Conservation (phyloP, 495 filamentous ascomycete genomes). For the Parathielavia hyrcaniae region DNA sequence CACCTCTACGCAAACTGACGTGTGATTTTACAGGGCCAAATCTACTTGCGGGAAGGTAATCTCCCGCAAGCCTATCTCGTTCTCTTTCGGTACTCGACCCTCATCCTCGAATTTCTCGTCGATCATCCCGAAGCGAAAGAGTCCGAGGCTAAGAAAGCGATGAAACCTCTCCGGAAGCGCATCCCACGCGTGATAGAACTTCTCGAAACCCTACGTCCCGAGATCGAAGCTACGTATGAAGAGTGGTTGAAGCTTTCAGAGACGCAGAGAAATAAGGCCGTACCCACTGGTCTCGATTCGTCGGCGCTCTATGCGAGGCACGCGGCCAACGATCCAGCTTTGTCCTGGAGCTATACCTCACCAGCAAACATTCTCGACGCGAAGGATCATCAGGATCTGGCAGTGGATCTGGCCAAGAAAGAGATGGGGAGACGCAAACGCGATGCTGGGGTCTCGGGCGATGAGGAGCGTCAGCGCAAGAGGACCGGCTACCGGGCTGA, state of each 20-base stretch:
- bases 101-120: slow-evolving; percentile 57
- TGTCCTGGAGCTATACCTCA: slow-evolving; percentile 40
- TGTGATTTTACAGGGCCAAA: slow-evolving; percentile 34
- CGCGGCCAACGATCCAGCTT: slow-evolving; percentile 44
- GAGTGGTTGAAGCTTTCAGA: slow-evolving; percentile 30
- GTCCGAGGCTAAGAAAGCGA: slow-evolving; percentile 29
- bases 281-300: slow-evolving; percentile 8
- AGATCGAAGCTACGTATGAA: slow-evolving; percentile 33
- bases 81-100: slow-evolving; percentile 70
- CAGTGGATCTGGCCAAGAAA: slow-evolving; percentile 66
- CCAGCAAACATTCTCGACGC: slow-evolving; percentile 52
- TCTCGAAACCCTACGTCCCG: slow-evolving; percentile 50
- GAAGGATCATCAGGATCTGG: slow-evolving; percentile 64
- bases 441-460: slow-evolving; percentile 47
- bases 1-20: not conserved
- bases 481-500: slow-evolving; percentile 59
- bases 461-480: slow-evolving; percentile 52
- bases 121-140: slow-evolving; percentile 62
- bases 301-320: slow-evolving; percentile 30
- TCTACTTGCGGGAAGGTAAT: slow-evolving; percentile 81
- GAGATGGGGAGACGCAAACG: slow-evolving; percentile 66
- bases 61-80: slow-evolving; percentile 81
- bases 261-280: slow-evolving; percentile 9
- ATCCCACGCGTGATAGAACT: slow-evolving; percentile 41
- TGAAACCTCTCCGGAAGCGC: slow-evolving; percentile 25